phyloP scores from a whole-genome alignment of 140 eudicot species.

The Senecio squalidus region DNA sequence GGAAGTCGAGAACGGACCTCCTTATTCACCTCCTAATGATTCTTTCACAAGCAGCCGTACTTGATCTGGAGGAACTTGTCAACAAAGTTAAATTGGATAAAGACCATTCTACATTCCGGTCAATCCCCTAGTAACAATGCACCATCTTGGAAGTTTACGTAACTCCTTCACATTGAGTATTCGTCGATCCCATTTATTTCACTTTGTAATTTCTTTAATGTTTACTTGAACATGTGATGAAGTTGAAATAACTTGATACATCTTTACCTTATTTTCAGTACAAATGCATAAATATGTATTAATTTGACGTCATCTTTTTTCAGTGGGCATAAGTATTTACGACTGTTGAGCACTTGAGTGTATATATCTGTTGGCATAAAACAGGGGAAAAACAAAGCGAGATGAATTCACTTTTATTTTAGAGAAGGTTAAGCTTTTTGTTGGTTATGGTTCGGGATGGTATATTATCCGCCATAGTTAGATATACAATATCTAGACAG shows the following conservation, averaged over 20 bases:
- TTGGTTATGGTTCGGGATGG: too few species aligned
- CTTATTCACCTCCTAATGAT: too few species aligned
- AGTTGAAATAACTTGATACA: background rate
- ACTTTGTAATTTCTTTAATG: background rate
- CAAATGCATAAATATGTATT: too few species aligned
- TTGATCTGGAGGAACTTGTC: constrained; percentile 61
- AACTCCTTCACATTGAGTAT: background rate
- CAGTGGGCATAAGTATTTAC: too few species aligned
- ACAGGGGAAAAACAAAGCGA: too few species aligned
- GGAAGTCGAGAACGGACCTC: constrained; percentile 28
- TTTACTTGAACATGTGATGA: background rate
- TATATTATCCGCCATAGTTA: constrained; percentile 16
- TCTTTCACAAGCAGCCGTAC: constrained; percentile 40
- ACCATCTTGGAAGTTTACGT: constrained; percentile 46
- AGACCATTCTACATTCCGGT: constrained; percentile 23
- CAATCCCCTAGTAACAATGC: constrained; percentile 18
- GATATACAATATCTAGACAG: background rate
- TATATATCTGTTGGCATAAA: too few species aligned
- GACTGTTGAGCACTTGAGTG: too few species aligned
- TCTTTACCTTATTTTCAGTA: too few species aligned
- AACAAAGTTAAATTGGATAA: constrained; percentile 64
- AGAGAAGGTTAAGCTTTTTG: too few species aligned
- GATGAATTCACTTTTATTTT: too few species aligned
- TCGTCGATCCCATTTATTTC: background rate
- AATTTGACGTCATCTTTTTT: too few species aligned